A percentile compares a stretch with the other conserved stretches of the same genome.
These are phyloP conservation scores for Astrothelium subdiscretum DNA, from an alignment of 495 filamentous ascomycete genomes.

Conservation along the genomic window DNA sequence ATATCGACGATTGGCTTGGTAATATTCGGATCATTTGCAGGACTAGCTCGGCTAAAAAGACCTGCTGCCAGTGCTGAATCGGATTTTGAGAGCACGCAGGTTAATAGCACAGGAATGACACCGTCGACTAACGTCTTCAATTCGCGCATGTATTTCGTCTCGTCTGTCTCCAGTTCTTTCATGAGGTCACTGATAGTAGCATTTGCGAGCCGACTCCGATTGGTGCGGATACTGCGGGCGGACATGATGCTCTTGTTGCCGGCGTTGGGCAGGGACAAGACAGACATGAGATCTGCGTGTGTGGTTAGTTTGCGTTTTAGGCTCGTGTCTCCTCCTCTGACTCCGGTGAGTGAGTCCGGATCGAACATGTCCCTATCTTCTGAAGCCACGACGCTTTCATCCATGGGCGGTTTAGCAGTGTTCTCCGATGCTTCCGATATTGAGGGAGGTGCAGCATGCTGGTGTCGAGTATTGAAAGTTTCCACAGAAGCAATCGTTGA, in stretches of 20 bases:
- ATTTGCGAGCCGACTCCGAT: conserved; percentile 50
- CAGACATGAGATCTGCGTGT: conserved; percentile 86
- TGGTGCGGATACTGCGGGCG: conserved; percentile 58
- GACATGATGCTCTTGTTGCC: conserved; percentile 26
- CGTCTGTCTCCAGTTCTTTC: conserved; percentile 69
- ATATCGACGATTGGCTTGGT: conserved; percentile 89
- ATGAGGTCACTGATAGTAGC: conserved; percentile 65
- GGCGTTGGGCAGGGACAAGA: conserved; percentile 60
- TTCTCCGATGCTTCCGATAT: conserved; percentile 18
- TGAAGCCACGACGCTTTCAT: conserved; percentile 7
- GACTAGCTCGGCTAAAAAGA: conserved; percentile 48
- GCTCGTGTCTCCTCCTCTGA: conserved; percentile 30
- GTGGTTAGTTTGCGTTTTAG: conserved; percentile 73
- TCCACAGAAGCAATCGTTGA: conserved; percentile 31
- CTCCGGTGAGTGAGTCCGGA: conserved; percentile 7
- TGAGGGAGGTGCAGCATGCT: conserved; percentile 15
- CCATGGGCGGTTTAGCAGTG: conserved; percentile 2
- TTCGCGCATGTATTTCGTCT: conserved; percentile 84
- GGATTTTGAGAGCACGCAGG: conserved; percentile 66
- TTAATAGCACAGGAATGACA: conserved; percentile 85
- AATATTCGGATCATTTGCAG: conserved; percentile 48
- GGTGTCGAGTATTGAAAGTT: conserved; percentile 19
- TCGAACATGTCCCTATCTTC: conserved; percentile 18
- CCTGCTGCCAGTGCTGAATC: conserved; percentile 54
- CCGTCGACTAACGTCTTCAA: conserved; percentile 89